Base-by-base conservation (phyloP, 148 eudicot genomes). In the Gaultheria prostrata region DNA sequence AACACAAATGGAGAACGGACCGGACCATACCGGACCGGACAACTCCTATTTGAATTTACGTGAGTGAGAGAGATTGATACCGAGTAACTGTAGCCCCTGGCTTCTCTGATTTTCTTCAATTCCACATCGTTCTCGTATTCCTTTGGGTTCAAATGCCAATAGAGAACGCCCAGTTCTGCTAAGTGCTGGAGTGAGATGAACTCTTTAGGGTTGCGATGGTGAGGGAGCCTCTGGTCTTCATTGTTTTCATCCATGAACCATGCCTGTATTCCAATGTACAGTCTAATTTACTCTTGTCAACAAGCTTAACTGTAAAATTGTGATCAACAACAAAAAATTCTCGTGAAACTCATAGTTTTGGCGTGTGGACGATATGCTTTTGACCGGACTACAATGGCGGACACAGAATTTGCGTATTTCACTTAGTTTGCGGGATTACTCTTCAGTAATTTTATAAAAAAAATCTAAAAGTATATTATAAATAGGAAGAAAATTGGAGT, bases 241-340 rank as follows among this genome's bases (percentile, higher is more conserved):
- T 82, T 84, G 85, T 86, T 90, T 53, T 92, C 94, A 53, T 93
- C 94, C 98, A 94, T 94, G 49, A 87, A 95, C 98, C 98, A 95
- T 72, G 95, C 96, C 98, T 93, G 54, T 17, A 50, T 3, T 8
- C 17, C 26, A 61, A 8, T 17, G 1, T 10, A 20, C 6, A n/a
- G 59, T 15, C 9, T 26, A 26, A 65, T 65, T 65, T 65, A 26
- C 1, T 0, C 71, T 49, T 10, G 8, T 9, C 69, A 61, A 6
- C 69, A 61, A 61, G n/a, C 3, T 54, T 54, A 59, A n/a, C 28
- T 0, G 14, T 7, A 54, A 4, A 33, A 12, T 13, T 53, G 8
- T 18, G 28, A 26, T n/a, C 7, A 74, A n/a, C n/a, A n/a, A n/a
- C n/a, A n/a, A n/a, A n/a, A n/a, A n/a, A n/a, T n/a, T n/a, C n/a